Evolutionary conservation across 2,329 filamentous ascomycete species (phyloP).

Genomic region (Hypoxylon sp.): DNA sequence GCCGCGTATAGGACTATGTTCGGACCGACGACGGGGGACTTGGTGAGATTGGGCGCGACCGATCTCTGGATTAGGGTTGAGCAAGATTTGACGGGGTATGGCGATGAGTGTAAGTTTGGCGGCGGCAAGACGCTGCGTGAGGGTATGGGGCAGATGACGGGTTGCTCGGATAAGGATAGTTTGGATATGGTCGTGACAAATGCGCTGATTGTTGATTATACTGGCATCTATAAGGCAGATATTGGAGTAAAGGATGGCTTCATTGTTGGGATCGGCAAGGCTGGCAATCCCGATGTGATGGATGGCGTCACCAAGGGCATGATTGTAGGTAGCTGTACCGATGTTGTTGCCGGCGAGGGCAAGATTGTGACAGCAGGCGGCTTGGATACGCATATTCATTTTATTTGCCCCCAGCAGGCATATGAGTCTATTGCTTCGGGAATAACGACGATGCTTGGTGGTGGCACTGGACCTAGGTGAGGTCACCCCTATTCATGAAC

Average conservation of each 20-base stretch:
- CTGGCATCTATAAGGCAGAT: constrained; percentile 95
- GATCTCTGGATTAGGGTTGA: constrained; percentile 94
- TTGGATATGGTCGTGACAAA: constrained; percentile 92
- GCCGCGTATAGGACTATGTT: constrained; percentile 90
- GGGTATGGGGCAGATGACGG: constrained; percentile 94
- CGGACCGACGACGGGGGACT: constrained; percentile 89
- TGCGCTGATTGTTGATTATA: constrained; percentile 90
- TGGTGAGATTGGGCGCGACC: constrained; percentile 85
- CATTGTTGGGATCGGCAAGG: constrained; percentile 92
- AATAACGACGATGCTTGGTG: constrained; percentile 91
- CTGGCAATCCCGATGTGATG: constrained; percentile 98
- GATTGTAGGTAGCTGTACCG: constrained; percentile 88
- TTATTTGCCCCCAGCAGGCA: constrained; percentile 94
- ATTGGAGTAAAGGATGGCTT: constrained; percentile 91
- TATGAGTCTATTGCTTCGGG: constrained; percentile 87
- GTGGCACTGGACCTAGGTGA: constrained; percentile 90
- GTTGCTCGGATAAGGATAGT: constrained; percentile 77
- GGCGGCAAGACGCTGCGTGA: constrained; percentile 94
- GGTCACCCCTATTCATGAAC: constrained; percentile 41
- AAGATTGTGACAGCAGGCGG: constrained; percentile 93
- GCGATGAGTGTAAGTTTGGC: constrained; percentile 95
- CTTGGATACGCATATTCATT: constrained; percentile 91
- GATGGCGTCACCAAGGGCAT: constrained; percentile 83
- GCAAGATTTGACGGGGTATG: constrained; percentile 85
- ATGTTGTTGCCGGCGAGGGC: constrained; percentile 91